Base-by-base conservation (phyloP, 2,329 filamentous ascomycete genomes). In the Sporothrix inflata region DNA sequence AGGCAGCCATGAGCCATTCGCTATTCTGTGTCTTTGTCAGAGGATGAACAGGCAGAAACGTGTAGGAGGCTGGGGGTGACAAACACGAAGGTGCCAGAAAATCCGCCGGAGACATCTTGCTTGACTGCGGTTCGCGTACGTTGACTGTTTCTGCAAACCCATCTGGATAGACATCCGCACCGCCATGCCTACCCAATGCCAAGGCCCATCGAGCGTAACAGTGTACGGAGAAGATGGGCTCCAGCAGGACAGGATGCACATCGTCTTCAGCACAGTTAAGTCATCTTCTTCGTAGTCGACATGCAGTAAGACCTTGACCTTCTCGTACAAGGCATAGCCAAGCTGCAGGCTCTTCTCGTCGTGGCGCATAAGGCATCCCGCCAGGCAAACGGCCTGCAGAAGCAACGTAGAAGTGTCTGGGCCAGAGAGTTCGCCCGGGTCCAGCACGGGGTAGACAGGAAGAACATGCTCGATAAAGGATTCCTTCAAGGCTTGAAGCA, bases 11-110 rank as follows among this genome's bases (percentile, higher is more conserved):
- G 47, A 51, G 47, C 47, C 47, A 51, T 51, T 51, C 47, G 47
- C 47, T 51, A 51, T 51, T 51, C 47, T 51, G 47, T 51, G 47
- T 51, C 47, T 51, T 51, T 51, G 47, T 51, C 47, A 51, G 47
- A 51, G 47, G 47, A 51, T 51, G 47, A 51, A 51, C 47, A 9
- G 47, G 47, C 47, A 51, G 11, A 51, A 7, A 51, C 47, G 47
- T 51, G 47, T 21, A 51, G 47, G n/a, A 51, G 47, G 47, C 5
- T 51, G 47, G 47, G 47, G 47, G 47, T 51, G 47, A 51, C 47
- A 51, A 51, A 51, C 47, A 51, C 47, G 47, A 51, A 51, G 47
- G 47, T 51, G 47, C 47, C 47, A 51, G 47, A 51, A 51, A 51
- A 51, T 51, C 4, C 47, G 47, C 47, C 47, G 47, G 47, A 51